A percentile compares a stretch with the other conserved stretches of the same genome.
phyloP scores from a whole-genome alignment of 805 yeast species.

The Wickerhamomyces chambardii region DNA sequence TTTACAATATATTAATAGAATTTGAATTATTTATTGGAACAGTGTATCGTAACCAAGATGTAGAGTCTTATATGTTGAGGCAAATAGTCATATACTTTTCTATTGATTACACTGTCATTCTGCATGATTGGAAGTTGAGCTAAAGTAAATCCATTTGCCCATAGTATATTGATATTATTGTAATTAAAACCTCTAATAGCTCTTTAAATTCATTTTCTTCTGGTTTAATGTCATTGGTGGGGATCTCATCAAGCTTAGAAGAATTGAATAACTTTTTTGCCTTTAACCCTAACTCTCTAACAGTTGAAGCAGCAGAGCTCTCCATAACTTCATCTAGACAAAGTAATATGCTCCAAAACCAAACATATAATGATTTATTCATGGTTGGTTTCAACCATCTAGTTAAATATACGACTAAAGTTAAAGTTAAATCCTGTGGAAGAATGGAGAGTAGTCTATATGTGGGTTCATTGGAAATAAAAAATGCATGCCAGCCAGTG shows the following conservation, averaged over 20 bases:
- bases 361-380: constrained; percentile 6
- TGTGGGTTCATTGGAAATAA: constrained; percentile 8
- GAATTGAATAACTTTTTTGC: constrained; percentile 7
- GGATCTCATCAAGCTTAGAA: too few relatives aligned
- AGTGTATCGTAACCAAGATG: too few relatives aligned
- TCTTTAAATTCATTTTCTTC: background rate
- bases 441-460: constrained; percentile 8
- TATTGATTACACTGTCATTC: too few relatives aligned
- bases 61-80: too few relatives aligned
- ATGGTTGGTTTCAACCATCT: constrained; percentile 12
- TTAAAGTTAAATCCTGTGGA: constrained; percentile 11
- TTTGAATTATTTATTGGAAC: too few relatives aligned
- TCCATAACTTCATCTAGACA: constrained; percentile 9
- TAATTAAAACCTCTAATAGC: too few relatives aligned
- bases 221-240: background rate
- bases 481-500: constrained; percentile 15
- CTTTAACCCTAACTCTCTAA: constrained; percentile 12
- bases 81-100: too few relatives aligned
- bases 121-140: too few relatives aligned
- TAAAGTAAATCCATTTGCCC: too few relatives aligned
- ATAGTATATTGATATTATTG: too few relatives aligned
- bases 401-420: constrained; percentile 11
- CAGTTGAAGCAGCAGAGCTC: constrained; percentile 7
- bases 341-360: constrained; percentile 12
- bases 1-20: too few relatives aligned